Conservation (phyloP, 768 basidiomycete species). For the Tephrocybe rancida region DNA sequence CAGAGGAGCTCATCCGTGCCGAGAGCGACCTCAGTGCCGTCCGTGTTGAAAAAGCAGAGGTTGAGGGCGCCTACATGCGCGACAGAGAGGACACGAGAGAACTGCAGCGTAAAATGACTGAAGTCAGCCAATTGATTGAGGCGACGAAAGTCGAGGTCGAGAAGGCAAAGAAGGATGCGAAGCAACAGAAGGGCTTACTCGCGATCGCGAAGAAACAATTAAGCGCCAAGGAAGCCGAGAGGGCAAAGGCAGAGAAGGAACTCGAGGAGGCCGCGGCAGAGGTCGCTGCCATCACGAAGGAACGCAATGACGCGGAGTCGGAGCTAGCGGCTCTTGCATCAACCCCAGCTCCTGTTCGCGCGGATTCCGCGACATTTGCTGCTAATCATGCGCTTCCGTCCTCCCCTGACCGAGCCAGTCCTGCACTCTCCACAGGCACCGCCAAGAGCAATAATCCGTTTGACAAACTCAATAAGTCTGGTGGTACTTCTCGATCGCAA, state of each 20-base stretch:
- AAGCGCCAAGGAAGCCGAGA: conserved; percentile 78
- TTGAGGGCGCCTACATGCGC: conserved; percentile 81
- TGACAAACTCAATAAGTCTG: conserved; percentile 62
- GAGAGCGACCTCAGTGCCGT: conserved; percentile 93
- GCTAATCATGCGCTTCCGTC: conserved; percentile 72
- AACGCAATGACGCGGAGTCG: conserved; percentile 57
- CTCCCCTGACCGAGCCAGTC: conserved; percentile 64
- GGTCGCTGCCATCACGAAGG: conserved; percentile 49
- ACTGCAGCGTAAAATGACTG: conserved; percentile 82
- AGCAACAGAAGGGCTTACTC: conserved; percentile 93
- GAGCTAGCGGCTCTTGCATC: conserved; percentile 40
- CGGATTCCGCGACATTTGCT: conserved; percentile 58
- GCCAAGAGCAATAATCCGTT: conserved; percentile 92
- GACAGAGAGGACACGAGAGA: conserved; percentile 95
- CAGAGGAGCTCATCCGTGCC: conserved; percentile 80
- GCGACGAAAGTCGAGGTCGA: conserved; percentile 75
- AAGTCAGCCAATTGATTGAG: conserved; percentile 74
- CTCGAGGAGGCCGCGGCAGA: conserved; percentile 66
- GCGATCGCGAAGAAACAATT: conserved; percentile 97
- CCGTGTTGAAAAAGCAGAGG: conserved; percentile 87
- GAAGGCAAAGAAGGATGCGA: conserved; percentile 89
- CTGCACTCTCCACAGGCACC: conserved; percentile 40
- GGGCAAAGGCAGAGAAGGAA: conserved; percentile 70
- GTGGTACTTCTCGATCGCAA: conserved; percentile 50
- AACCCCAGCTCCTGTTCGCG: conserved; percentile 25